phyloP scores from a whole-genome alignment of 176 grass and related monocot genomes.

The Hsuehochloa calcarea region DNA sequence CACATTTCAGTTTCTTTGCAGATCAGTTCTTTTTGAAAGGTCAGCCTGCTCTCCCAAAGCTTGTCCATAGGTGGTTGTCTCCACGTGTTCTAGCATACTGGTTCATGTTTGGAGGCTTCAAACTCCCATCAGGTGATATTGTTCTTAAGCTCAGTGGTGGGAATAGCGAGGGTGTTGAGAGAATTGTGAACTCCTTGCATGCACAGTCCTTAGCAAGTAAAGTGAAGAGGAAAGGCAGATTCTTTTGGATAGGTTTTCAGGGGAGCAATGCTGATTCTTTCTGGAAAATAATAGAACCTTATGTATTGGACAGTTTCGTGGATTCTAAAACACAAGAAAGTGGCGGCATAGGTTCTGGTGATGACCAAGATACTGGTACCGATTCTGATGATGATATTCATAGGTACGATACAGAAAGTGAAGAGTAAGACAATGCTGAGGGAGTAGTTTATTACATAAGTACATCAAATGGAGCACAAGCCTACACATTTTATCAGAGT shows the following conservation, averaged over 20 bases:
- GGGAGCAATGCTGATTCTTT: conserved; percentile 67
- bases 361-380: conserved; percentile 15
- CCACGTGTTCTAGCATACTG: conserved; percentile 87
- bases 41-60: conserved; percentile 62
- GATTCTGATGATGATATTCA: conserved; percentile 45
- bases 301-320: conserved; percentile 58
- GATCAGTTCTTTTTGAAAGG: conserved; percentile 75
- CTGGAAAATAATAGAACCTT: conserved; percentile 64
- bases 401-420: background rate
- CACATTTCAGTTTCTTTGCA: conserved; percentile 81
- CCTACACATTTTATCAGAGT: background rate
- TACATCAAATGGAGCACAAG: background rate
- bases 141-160: conserved; percentile 74
- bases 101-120: conserved; percentile 95
- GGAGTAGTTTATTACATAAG: background rate
- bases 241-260: conserved; percentile 87
- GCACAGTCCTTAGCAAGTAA: conserved; percentile 58
- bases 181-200: conserved; percentile 61
- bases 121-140: conserved; percentile 72
- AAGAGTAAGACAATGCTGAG: background rate
- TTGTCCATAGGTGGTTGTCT: conserved; percentile 88
- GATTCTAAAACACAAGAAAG: conserved; percentile 1
- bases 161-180: conserved; percentile 59
- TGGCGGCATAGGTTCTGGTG: background rate
- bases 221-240: conserved; percentile 83